Conservation (phyloP, 2,329 filamentous ascomycete genomes). For the Lachnellula suecica region DNA sequence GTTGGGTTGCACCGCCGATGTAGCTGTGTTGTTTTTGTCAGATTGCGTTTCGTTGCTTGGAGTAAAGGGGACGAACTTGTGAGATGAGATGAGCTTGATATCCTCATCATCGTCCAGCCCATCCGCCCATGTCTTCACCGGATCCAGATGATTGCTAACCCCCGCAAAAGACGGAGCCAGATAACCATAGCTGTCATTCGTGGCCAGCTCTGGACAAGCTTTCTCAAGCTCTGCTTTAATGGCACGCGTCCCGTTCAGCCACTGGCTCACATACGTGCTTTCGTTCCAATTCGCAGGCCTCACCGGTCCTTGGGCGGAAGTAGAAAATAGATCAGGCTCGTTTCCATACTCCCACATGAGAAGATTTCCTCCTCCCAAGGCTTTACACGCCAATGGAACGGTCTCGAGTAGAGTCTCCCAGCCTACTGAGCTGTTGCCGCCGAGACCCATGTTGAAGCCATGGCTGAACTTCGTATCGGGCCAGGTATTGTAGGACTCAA, state of each 20-base stretch:
- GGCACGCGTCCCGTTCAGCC: conserved; percentile 52
- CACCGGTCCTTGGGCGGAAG: conserved; percentile 49
- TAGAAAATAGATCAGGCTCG: conserved; percentile 60
- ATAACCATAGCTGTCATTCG: conserved; percentile 45
- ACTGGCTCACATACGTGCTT: conserved; percentile 54
- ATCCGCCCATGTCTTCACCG: conserved; percentile 49
- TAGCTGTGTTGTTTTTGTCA: conserved; percentile 45
- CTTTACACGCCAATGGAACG: conserved; percentile 56
- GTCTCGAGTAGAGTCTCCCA: conserved; percentile 53
- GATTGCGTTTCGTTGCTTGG: neutral
- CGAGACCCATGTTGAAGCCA: conserved; percentile 59
- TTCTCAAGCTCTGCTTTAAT: conserved; percentile 46
- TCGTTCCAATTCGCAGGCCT: conserved; percentile 55
- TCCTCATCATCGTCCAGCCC: conserved; percentile 49
- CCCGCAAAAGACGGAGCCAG: conserved; percentile 60
- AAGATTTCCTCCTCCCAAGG: conserved; percentile 49
- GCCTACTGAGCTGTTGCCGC: conserved; percentile 48
- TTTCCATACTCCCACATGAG: conserved; percentile 64
- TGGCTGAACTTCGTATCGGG: conserved; percentile 56
- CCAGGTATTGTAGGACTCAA: conserved; percentile 61
- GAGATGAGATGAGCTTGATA: conserved; percentile 54
- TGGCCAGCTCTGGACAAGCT: conserved; percentile 49
- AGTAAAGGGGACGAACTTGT: conserved; percentile 49
- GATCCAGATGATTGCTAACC: conserved; percentile 48
- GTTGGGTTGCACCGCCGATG: conserved; percentile 57